Evolutionary conservation across 345 rosid species (phyloP).

Genomic region (Ceriops tagal): DNA sequence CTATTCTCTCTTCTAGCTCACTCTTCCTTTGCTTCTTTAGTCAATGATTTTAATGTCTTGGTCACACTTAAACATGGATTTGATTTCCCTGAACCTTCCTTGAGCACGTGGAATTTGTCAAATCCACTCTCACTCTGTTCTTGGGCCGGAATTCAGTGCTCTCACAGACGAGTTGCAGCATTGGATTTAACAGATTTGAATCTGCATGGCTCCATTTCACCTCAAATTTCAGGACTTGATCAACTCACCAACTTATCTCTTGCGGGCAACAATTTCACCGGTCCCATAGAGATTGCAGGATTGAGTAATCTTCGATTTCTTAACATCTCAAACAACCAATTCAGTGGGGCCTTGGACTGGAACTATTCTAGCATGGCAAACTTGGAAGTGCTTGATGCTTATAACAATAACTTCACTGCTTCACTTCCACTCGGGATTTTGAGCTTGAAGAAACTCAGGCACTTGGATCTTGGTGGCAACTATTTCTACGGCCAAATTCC

Average conservation of each 20-base stretch:
- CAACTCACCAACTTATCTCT: constrained; percentile 49
- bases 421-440: constrained; percentile 49
- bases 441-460: constrained; percentile 37
- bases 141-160: constrained; percentile 54
- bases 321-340: constrained; percentile 69
- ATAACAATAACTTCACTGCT: constrained; percentile 74
- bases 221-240: constrained; percentile 41
- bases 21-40: constrained; percentile 33
- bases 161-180: constrained; percentile 40
- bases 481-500: constrained; percentile 75
- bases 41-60: constrained; percentile 44
- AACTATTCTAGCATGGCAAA: constrained; percentile 44
- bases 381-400: constrained; percentile 62
- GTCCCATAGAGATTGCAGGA: constrained; percentile 21
- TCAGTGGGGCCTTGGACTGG: constrained; percentile 55
- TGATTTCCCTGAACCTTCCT: constrained; percentile 40
- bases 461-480: constrained; percentile 87
- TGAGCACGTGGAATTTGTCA: constrained; percentile 48
- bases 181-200: constrained; percentile 55
- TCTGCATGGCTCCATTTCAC: constrained; percentile 46
- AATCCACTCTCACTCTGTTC: constrained; percentile 55
- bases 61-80: constrained; percentile 48
- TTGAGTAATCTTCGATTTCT: constrained; percentile 45
- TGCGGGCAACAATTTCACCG: constrained; percentile 60
- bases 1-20: constrained; percentile 32